Percentiles rank a stretch among this genome's conserved stretches.
Evolutionary conservation across 495 filamentous ascomycete genomes (phyloP).

Genomic region (Lophiostoma macrostomum): DNA sequence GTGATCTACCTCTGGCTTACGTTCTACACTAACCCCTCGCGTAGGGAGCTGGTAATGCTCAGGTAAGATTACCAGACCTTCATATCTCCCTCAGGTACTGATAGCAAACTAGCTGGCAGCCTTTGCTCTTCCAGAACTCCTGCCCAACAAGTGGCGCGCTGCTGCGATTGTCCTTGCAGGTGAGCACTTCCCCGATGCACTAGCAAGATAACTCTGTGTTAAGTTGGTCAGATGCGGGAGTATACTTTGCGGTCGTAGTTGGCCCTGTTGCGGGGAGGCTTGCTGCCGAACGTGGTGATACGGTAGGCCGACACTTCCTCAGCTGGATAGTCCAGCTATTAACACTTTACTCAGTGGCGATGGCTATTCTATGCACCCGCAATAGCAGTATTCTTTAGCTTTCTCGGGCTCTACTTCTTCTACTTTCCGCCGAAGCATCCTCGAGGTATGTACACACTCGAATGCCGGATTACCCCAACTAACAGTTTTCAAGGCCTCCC

Average conservation of each 20-base stretch:
- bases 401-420: constrained; percentile 33
- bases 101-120: constrained; percentile 28
- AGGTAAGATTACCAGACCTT: constrained; percentile 2
- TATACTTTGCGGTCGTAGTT: constrained; percentile 38
- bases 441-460: constrained; percentile 12
- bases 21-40: too few species aligned
- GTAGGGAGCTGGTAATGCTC: constrained; percentile 22
- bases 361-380: constrained; percentile 36
- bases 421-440: constrained; percentile 38
- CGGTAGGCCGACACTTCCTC: background rate
- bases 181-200: background rate
- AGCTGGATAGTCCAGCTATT: background rate
- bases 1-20: too few species aligned
- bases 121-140: constrained; percentile 41
- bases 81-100: too few species aligned
- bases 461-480: background rate
- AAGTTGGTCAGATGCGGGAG: constrained; percentile 23
- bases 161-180: constrained; percentile 34
- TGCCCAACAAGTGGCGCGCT: constrained; percentile 43
- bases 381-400: constrained; percentile 28
- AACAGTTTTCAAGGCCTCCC: constrained; percentile 31
- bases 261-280: constrained; percentile 39
- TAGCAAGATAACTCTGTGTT: background rate
- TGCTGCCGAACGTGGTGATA: constrained; percentile 28
- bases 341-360: constrained; percentile 22